Evolutionary conservation across 164 flowering plant species (phyloP).

Genomic region (Stephania yunnanensis): DNA sequence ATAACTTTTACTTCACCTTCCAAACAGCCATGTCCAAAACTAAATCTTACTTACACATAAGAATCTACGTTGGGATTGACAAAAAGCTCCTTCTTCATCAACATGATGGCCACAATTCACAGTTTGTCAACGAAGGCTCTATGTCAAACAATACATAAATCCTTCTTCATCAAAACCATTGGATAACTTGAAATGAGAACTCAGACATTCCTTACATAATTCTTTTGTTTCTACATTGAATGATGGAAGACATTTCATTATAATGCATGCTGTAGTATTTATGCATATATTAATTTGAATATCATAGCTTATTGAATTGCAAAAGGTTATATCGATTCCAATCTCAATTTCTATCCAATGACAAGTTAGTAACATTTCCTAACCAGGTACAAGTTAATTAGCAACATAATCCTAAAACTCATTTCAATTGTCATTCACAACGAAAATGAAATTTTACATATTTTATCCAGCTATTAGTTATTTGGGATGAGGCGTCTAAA

Average conservation of each 20-base stretch:
- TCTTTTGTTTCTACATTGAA: neutral
- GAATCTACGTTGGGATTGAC: neutral
- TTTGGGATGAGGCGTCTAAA: neutral
- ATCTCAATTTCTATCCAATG: neutral
- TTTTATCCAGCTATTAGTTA: neutral
- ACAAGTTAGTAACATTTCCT: neutral
- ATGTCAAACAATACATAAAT: neutral
- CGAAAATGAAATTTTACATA: neutral
- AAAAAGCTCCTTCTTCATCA: neutral
- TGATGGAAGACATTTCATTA: neutral
- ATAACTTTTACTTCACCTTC: neutral
- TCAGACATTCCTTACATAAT: neutral
- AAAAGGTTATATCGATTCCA: neutral
- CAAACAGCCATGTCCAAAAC: neutral
- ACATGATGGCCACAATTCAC: neutral
- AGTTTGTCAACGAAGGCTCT: no score
- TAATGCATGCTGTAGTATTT: neutral
- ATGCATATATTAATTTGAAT: neutral
- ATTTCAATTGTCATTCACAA: neutral
- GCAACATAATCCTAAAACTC: neutral
- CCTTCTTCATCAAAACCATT: neutral
- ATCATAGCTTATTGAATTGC: neutral
- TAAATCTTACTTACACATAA: neutral
- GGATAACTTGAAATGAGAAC: neutral
- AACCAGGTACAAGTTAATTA: neutral